A percentile compares a stretch with the other conserved stretches of the same genome.
Evolutionary conservation across 2,329 filamentous ascomycete species (phyloP).

Genomic region (Ceratocystis lukuohia): DNA sequence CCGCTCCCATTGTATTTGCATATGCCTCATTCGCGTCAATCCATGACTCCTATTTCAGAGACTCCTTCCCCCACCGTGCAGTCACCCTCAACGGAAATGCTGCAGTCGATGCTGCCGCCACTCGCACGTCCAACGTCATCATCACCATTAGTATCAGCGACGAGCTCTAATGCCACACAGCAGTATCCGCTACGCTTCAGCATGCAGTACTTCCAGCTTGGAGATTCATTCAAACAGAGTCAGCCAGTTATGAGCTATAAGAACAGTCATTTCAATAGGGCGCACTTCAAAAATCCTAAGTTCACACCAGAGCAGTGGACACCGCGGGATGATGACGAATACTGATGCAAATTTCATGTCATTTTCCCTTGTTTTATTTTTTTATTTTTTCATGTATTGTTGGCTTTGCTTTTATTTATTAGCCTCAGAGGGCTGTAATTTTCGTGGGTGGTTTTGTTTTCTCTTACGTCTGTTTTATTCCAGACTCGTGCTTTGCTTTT

Average conservation of each 20-base stretch:
- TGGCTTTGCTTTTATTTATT: constrained; percentile 3
- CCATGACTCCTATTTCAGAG: constrained; percentile 6
- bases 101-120: not conserved
- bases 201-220: constrained; percentile 38
- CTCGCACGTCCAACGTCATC: not conserved
- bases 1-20: not conserved
- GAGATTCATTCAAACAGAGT: constrained; percentile 31
- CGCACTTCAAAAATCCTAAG: constrained; percentile 52
- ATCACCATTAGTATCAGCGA: constrained; percentile 1
- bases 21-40: constrained; percentile 5
- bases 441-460: not conserved
- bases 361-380: not conserved
- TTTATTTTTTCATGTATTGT: not conserved
- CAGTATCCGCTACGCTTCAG: constrained; percentile 38
- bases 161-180: constrained; percentile 22
- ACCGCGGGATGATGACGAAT: constrained; percentile 28
- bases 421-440: not conserved
- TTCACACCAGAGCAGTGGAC: constrained; percentile 35
- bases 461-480: constrained; percentile 10
- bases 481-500: not conserved
- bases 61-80: not conserved
- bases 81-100: constrained; percentile 13
- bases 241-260: constrained; percentile 45
- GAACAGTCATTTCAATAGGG: constrained; percentile 52
- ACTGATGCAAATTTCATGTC: not conserved